These are phyloP conservation scores for Petunia axillaris DNA, from an alignment of 257 asterid species.

Conservation along the genomic window DNA sequence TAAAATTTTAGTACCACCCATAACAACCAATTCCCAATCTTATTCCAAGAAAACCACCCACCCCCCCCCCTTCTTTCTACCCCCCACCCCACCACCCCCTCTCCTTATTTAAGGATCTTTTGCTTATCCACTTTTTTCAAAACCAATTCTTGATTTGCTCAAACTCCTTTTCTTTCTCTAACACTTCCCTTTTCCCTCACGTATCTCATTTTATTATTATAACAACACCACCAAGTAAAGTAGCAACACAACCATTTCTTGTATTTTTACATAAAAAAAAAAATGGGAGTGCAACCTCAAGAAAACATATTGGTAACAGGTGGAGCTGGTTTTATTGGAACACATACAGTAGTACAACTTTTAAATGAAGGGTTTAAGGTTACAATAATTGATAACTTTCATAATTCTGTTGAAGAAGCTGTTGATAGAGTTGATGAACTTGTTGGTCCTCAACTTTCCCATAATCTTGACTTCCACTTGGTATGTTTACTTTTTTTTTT, in stretches of 20 bases:
- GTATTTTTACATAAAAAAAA: not conserved
- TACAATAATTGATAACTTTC: constrained; percentile 73
- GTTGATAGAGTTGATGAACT: constrained; percentile 58
- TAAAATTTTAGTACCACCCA: no score
- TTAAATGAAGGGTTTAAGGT: constrained; percentile 77
- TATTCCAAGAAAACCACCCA: no score
- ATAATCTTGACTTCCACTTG: constrained; percentile 70
- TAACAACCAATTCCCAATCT: no score
- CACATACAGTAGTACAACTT: constrained; percentile 85
- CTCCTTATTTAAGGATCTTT: not conserved
- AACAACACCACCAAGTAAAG: not conserved
- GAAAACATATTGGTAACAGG: constrained; percentile 79
- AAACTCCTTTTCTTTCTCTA: not conserved
- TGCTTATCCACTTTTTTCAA: constrained; percentile 17
- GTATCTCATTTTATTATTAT: not conserved
- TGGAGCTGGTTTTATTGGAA: constrained; percentile 96
- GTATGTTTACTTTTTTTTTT: constrained; percentile 37
- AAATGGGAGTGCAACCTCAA: constrained; percentile 25
- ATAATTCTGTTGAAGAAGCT: constrained; percentile 80
- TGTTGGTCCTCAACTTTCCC: constrained; percentile 63
- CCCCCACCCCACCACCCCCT: no score
- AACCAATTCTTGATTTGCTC: constrained; percentile 20
- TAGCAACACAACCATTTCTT: not conserved
- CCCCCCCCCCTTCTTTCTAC: not conserved
- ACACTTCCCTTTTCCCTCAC: not conserved